Evolutionary conservation across 768 basidiomycete genomes (phyloP), one percentile per base, ranked within the genome.

Genomic region (Suillus hirtellus): DNA sequence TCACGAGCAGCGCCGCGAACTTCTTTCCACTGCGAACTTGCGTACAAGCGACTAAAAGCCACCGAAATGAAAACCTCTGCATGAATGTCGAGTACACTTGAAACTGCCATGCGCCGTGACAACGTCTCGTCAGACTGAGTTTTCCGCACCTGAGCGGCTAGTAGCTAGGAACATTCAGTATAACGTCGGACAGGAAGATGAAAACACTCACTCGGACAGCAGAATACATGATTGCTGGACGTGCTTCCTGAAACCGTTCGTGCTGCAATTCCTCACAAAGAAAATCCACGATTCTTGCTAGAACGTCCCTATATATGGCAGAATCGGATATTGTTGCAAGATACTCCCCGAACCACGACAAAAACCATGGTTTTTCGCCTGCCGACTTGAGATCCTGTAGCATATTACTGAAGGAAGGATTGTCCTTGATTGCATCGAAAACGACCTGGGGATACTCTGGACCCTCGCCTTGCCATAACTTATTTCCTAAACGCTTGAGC

Each of bases 401-500:
- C 47, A 84, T 73, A 37, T 80, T 73, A 40, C 77, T 70, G 70
- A 84, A 89, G 7, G 80, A 78, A 3, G 79, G 72, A 72, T 96
- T 98, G 70, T 93, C 88, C 72, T 90, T 91, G 70, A 98, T 84
- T 15, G 89, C 84, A 69, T 92, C 93, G 68, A 96, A 89, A 8
- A 94, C 83, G 42, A 90, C 82, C 67, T 88, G 84, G 3, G 94
- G 89, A 69, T 88, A 92, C 68, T 92, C 88, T 5, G 85, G 79
- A 1, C 84, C 83, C 66, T 92, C 88, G 35, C 82, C 84, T 21
- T 79, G 72, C 96, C 96, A 98, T 15, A 94, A 72, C 12, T 79
- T 70, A 3, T 75, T 67, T 0, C 81, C 81, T 59, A 89, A 70
- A 27, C 88, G 83, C 64, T 85, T 83, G 40, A 91, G 73, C 37